Evolutionary conservation across 306 rosid genomes (phyloP).

Genomic region (Quercus bicolor): DNA sequence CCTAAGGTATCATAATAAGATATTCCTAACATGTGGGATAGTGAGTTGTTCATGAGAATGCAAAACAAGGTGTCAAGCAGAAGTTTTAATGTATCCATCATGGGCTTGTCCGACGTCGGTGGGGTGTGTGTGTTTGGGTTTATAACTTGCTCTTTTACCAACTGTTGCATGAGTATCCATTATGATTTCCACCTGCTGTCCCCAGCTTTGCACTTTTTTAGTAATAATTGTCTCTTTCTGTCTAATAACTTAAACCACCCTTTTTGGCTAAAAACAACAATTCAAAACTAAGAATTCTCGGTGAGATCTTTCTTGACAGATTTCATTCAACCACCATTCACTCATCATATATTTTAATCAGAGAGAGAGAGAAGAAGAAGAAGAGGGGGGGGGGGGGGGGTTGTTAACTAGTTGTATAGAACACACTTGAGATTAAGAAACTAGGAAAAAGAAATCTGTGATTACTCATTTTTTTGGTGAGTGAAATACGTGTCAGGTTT

Average conservation of each 20-base stretch:
- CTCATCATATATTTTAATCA: not conserved
- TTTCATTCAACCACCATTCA: not conserved
- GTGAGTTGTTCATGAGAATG: constrained; percentile 25
- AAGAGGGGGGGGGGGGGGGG: too few species aligned
- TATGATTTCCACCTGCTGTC: not conserved
- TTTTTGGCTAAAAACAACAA: not conserved
- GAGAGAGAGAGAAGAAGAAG: not conserved
- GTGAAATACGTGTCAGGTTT: not conserved
- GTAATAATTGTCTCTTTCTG: not conserved
- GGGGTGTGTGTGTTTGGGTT: too few species aligned
- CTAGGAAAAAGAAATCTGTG: not conserved
- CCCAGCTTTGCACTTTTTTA: not conserved
- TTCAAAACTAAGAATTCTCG: not conserved
- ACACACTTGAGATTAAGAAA: not conserved
- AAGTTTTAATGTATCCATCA: too few species aligned
- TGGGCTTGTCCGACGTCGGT: too few species aligned
- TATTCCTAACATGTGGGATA: constrained; percentile 6
- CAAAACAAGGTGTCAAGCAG: constrained; percentile 4
- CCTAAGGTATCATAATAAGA: not conserved
- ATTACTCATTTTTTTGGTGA: not conserved
- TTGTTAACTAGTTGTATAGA: too few species aligned
- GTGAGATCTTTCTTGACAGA: not conserved
- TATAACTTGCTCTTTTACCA: too few species aligned
- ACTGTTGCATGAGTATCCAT: not conserved
- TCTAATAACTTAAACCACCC: not conserved